These are phyloP conservation scores for Wilhelminamyces savonicus DNA, from an alignment of 805 yeast species.

Conservation along the genomic window DNA sequence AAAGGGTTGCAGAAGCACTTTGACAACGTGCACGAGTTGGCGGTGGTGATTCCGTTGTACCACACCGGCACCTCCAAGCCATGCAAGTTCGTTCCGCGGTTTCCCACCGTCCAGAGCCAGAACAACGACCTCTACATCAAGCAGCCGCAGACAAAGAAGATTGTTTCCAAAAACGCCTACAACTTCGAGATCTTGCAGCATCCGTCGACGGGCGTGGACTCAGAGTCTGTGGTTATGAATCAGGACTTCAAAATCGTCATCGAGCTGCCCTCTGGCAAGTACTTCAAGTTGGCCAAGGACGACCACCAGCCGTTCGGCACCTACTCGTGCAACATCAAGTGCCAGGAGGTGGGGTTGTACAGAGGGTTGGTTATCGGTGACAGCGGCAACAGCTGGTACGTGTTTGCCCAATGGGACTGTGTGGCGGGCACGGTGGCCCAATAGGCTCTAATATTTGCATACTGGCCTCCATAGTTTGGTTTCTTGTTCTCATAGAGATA, in stretches of 20 bases:
- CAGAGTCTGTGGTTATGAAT: constrained; percentile 25
- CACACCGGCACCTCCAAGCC: constrained; percentile 63
- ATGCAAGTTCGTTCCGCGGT: constrained; percentile 63
- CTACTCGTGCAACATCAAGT: constrained; percentile 55
- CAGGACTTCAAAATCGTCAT: constrained; percentile 56
- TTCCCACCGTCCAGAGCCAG: constrained; percentile 64
- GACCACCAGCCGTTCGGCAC: constrained; percentile 45
- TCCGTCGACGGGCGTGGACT: constrained; percentile 46
- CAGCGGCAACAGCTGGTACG: constrained; percentile 74
- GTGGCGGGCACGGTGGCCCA: constrained; percentile 9
- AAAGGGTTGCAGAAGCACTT: constrained; percentile 53
- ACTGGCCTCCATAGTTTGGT: too few species aligned
- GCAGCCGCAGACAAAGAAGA: constrained; percentile 72
- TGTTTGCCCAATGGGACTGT: constrained; percentile 88
- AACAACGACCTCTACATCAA: constrained; percentile 72
- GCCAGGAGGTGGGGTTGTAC: constrained; percentile 77
- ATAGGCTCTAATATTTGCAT: too few species aligned
- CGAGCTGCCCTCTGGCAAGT: constrained; percentile 81
- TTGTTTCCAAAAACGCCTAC: constrained; percentile 54
- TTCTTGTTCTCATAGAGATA: too few species aligned
- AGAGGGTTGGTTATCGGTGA: constrained; percentile 77
- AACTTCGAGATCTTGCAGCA: constrained; percentile 59
- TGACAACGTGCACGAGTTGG: constrained; percentile 59
- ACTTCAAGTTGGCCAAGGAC: constrained; percentile 49
- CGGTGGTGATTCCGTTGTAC: constrained; percentile 67